phyloP scores from a whole-genome alignment of 129 eudicot species.

The Helianthus annuus region DNA sequence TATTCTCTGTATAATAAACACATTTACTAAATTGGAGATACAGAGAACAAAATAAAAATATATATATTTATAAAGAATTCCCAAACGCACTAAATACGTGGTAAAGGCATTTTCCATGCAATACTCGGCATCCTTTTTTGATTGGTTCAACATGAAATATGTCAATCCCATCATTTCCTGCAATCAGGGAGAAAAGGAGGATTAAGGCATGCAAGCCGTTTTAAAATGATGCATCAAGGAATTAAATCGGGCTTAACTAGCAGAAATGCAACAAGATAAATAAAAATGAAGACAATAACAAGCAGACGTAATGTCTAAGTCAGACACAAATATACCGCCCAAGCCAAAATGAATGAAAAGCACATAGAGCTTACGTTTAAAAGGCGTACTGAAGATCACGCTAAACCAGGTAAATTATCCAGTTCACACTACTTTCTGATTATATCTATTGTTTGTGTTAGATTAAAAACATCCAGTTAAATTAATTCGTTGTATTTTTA shows the following conservation, averaged over 20 bases:
- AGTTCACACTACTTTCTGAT: constrained; percentile 1
- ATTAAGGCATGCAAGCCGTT: constrained; percentile 10
- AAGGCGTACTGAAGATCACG: no score
- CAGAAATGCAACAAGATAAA: constrained; percentile 5
- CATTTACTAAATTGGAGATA: neutral
- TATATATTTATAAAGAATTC: constrained; percentile 9
- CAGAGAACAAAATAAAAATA: neutral
- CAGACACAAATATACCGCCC: neutral
- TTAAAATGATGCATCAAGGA: constrained; percentile 10
- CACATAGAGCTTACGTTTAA: neutral
- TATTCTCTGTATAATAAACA: constrained; percentile 51
- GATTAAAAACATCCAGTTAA: neutral
- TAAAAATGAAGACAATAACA: neutral
- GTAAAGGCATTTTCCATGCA: constrained; percentile 94
- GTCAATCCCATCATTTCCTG: constrained; percentile 98
- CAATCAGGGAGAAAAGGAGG: constrained; percentile 11
- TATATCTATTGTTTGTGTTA: constrained; percentile 4
- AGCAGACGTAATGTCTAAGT: neutral
- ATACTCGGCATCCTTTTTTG: constrained; percentile 89
- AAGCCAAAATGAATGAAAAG: neutral
- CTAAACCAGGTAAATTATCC: neutral
- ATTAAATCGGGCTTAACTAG: neutral
- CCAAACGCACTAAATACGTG: constrained; percentile 69
- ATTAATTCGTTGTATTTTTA: neutral
- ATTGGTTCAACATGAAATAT: constrained; percentile 91